Conservation (phyloP, 2,329 filamentous ascomycete genomes). For the Exutisphaerella laricina region DNA sequence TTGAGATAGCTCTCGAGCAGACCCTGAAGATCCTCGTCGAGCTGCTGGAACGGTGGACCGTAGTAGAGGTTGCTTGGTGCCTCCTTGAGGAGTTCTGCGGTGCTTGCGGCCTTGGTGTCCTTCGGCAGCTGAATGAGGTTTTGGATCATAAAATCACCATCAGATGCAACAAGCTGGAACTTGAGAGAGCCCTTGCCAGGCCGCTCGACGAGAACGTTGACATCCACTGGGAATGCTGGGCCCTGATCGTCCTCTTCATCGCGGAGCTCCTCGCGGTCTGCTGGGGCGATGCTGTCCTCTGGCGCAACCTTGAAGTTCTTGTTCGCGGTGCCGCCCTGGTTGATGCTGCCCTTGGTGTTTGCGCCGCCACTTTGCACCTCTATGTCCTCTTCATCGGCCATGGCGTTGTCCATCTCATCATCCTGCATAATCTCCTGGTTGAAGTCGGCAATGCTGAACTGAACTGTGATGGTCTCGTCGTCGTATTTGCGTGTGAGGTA, state of each 20-base stretch:
- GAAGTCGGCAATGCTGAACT: slow-evolving; percentile 80
- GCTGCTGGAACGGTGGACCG: slow-evolving; percentile 85
- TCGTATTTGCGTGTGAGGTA: slow-evolving; percentile 75
- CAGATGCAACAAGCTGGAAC: slow-evolving; percentile 79
- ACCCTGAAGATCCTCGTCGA: slow-evolving; percentile 92
- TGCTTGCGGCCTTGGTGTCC: slow-evolving; percentile 55
- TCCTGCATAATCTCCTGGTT: slow-evolving; percentile 52
- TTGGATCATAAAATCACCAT: slow-evolving; percentile 80
- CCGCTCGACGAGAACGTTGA: slow-evolving; percentile 87
- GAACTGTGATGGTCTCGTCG: slow-evolving; percentile 79
- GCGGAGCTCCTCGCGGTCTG: slow-evolving; percentile 52
- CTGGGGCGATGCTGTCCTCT: slow-evolving; percentile 52
- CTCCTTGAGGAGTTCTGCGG: slow-evolving; percentile 66
- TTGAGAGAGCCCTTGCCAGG: slow-evolving; percentile 75
- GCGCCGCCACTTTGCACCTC: slow-evolving; percentile 50
- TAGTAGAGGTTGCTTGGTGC: slow-evolving; percentile 68
- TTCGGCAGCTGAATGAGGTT: slow-evolving; percentile 84
- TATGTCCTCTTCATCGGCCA: slow-evolving; percentile 49
- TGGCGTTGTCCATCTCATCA: slow-evolving; percentile 27
- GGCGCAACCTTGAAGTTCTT: slow-evolving; percentile 52
- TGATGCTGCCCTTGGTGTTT: slow-evolving; percentile 52
- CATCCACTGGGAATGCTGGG: slow-evolving; percentile 67
- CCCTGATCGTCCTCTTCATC: slow-evolving; percentile 52
- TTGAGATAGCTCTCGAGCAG: slow-evolving; percentile 90
- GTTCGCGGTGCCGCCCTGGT: slow-evolving; percentile 47